These are phyloP conservation scores for Trichophyton mentagrophytes DNA, from an alignment of 2,329 filamentous ascomycete species.

Conservation along the genomic window DNA sequence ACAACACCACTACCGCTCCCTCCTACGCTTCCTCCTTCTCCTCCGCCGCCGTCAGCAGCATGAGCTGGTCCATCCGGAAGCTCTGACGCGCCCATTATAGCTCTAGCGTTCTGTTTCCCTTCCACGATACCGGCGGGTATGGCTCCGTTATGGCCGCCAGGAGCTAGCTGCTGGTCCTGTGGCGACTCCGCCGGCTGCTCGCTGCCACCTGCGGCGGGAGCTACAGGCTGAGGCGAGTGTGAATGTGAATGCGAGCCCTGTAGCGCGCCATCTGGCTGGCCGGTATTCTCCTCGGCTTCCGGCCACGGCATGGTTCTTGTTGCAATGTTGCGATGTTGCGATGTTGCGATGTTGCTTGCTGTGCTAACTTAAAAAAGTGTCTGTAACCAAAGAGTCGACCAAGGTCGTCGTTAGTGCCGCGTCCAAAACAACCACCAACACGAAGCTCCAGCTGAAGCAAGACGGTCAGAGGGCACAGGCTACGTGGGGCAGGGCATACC, in stretches of 20 bases:
- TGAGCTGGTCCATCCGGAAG: constrained; percentile 24
- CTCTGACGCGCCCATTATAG: constrained; percentile 34
- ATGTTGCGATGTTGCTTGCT: too few relatives aligned
- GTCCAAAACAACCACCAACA: not conserved
- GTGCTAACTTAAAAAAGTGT: not conserved
- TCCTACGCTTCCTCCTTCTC: too few relatives aligned
- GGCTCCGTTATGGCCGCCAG: not conserved
- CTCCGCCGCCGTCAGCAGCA: constrained; percentile 17
- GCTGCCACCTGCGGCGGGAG: not conserved
- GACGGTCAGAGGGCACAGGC: not conserved
- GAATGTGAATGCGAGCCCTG: not conserved
- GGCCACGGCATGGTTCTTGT: constrained; percentile 31
- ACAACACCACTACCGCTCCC: too few relatives aligned
- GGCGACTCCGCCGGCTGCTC: not conserved
- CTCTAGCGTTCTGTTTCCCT: constrained; percentile 37
- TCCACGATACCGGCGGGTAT: constrained; percentile 16
- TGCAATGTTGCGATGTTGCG: too few relatives aligned
- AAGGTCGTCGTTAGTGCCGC: not conserved
- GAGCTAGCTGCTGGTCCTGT: not conserved
- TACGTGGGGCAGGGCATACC: not conserved
- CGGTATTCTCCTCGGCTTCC: constrained; percentile 21
- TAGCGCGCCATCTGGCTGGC: constrained; percentile 21
- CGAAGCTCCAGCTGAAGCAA: not conserved
- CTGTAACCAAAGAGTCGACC: not conserved
- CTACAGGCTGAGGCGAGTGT: not conserved